A percentile compares a stretch with the other conserved stretches of the same genome.
Conservation (phyloP, 1,284 basidiomycete species). For the Melampsora larici-populina region DNA sequence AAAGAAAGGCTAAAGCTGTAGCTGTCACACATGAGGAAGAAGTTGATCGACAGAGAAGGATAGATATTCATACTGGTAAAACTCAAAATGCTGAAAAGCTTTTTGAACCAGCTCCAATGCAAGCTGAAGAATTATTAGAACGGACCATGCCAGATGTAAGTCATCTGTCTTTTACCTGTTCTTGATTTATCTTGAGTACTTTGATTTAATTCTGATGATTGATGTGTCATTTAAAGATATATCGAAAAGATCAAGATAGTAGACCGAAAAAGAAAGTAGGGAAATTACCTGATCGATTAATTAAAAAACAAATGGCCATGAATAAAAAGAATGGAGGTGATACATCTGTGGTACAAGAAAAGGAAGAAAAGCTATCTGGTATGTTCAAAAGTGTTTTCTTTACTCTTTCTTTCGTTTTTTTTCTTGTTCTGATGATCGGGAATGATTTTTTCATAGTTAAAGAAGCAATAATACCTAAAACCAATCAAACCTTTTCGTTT, state of each 20-base stretch:
- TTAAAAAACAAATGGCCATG: constrained; percentile 24
- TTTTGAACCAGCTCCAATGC: not conserved
- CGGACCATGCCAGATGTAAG: constrained; percentile 32
- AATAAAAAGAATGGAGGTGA: too few species aligned
- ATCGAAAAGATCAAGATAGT: not conserved
- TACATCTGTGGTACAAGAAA: too few species aligned
- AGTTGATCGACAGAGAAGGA: not conserved
- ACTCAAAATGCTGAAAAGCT: not conserved
- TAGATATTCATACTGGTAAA: not conserved
- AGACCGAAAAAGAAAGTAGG: constrained; percentile 20
- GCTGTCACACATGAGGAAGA: not conserved
- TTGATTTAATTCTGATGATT: not conserved
- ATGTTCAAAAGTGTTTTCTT: too few species aligned
- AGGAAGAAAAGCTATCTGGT: too few species aligned
- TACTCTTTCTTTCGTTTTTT: too few species aligned
- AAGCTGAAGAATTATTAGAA: constrained; percentile 11
- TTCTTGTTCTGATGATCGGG: too few species aligned
- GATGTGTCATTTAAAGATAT: not conserved
- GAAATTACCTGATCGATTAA: constrained; percentile 19
- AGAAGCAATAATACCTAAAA: too few species aligned
- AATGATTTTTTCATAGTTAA: too few species aligned
- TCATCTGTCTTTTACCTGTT: not conserved
- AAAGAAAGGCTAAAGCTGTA: constrained; percentile 22
- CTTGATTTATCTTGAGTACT: not conserved
- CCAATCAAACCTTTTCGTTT: too few species aligned